Percentiles rank a stretch among this genome's conserved stretches.
phyloP scores from a whole-genome alignment of 2,329 filamentous ascomycete species.

The Neonectria coccinea region DNA sequence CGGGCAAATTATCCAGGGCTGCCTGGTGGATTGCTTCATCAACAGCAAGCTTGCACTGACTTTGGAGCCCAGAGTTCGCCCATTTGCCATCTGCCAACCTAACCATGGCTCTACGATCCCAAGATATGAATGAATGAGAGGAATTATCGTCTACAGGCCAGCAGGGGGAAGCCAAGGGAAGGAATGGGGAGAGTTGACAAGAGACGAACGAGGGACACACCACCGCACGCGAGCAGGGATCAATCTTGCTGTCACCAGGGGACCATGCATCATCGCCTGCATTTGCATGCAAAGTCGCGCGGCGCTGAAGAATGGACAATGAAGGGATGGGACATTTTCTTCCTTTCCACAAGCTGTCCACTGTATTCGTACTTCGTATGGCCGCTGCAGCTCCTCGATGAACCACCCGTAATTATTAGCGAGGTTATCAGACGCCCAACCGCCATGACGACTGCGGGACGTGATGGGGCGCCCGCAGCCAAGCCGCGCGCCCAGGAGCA shows the following conservation, averaged over 20 bases:
- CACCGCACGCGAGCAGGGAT: slow-evolving; percentile 21
- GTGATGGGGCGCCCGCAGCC: slow-evolving; percentile 7
- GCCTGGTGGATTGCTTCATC: slow-evolving; percentile 24
- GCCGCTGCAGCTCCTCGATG: too few species aligned
- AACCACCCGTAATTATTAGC: too few species aligned
- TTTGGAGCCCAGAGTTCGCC: slow-evolving; percentile 2
- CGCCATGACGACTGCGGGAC: background rate
- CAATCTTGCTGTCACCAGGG: slow-evolving; percentile 23
- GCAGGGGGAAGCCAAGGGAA: too few species aligned
- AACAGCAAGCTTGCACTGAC: slow-evolving; percentile 14
- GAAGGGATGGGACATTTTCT: background rate
- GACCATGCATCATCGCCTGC: slow-evolving; percentile 23
- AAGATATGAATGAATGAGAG: slow-evolving; percentile 4
- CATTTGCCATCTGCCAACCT: slow-evolving; percentile 10
- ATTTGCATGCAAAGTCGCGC: slow-evolving; percentile 21
- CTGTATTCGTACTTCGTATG: too few species aligned
- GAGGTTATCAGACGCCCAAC: too few species aligned
- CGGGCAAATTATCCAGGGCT: slow-evolving; percentile 30
- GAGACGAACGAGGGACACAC: slow-evolving; percentile 2
- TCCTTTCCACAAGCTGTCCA: background rate
- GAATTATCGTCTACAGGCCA: background rate
- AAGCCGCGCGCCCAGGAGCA: slow-evolving; percentile 18
- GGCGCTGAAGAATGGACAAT: slow-evolving; percentile 13
- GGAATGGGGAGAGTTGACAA: background rate
- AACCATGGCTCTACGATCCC: slow-evolving; percentile 13